Conservation (phyloP, 306 rosid genomes). For the Cucurbita argyrosperma region DNA sequence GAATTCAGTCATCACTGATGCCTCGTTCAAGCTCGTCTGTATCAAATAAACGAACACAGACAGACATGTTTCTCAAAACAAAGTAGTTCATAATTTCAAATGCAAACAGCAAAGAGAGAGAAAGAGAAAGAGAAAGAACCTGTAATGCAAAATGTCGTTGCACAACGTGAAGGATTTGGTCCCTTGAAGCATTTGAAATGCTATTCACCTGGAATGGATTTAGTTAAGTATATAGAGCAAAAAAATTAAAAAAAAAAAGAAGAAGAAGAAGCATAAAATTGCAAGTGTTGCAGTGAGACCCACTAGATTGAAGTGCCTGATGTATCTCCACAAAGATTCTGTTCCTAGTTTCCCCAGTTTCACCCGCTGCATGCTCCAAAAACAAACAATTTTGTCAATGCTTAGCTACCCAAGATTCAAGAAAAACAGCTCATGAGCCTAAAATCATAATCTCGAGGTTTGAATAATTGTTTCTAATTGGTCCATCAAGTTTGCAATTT, state of each 20-base stretch:
- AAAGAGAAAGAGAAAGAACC: conserved; percentile 19
- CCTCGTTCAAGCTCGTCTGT: conserved; percentile 34
- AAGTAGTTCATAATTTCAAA: not conserved
- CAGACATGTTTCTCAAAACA: not conserved
- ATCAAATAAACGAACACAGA: not conserved
- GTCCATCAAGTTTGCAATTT: not conserved
- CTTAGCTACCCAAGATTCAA: not conserved
- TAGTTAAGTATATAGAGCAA: not conserved
- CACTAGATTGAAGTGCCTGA: conserved; percentile 51
- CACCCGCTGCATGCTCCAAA: conserved; percentile 20
- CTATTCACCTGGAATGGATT: conserved; percentile 17
- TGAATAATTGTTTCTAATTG: too few relatives aligned
- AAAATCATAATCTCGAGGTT: too few relatives aligned
- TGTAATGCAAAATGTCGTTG: conserved; percentile 33
- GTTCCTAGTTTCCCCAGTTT: conserved; percentile 38
- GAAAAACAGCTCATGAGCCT: not conserved
- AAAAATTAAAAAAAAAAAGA: not conserved
- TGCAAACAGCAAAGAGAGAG: not conserved
- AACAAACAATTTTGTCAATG: not conserved
- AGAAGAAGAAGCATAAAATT: not conserved
- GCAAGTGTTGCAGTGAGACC: conserved; percentile 12
- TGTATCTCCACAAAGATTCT: conserved; percentile 43
- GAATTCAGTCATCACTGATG: conserved; percentile 30
- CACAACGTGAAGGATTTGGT: conserved; percentile 25
- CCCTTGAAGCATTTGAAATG: conserved; percentile 26